Percentiles rank a stretch among this genome's conserved stretches.
Evolutionary conservation across 1,284 basidiomycete genomes (phyloP).

Genomic region (Trichosporon sp.): DNA sequence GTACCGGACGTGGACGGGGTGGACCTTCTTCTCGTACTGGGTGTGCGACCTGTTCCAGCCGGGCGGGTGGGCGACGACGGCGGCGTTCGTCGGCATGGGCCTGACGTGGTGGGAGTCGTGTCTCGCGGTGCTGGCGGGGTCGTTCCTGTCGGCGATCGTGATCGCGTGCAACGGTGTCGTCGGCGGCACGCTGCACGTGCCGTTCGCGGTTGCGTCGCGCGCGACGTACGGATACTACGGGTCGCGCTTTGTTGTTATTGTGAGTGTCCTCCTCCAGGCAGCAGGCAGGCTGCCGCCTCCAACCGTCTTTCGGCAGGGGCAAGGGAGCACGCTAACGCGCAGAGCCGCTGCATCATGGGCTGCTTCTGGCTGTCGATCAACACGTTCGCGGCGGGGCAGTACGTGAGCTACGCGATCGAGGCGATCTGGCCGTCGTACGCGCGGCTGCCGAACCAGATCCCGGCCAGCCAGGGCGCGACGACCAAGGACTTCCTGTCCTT

Average conservation of each 20-base stretch:
- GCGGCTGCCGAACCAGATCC: slow-evolving; percentile 20
- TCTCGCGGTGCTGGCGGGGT: slow-evolving; percentile 18
- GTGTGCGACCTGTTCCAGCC: slow-evolving; percentile 41
- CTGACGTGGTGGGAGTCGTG: slow-evolving; percentile 38
- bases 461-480: slow-evolving; percentile 23
- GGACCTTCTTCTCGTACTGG: slow-evolving; percentile 43
- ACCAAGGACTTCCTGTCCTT: slow-evolving; percentile 58
- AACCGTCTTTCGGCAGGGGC: not conserved
- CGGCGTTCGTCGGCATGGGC: slow-evolving; percentile 34
- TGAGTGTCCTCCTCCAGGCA: slow-evolving; percentile 45
- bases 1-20: slow-evolving; percentile 35
- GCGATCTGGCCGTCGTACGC: slow-evolving; percentile 29
- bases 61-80: slow-evolving; percentile 30
- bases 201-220: slow-evolving; percentile 65
- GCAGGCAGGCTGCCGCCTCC: not conserved
- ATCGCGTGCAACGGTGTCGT: slow-evolving; percentile 58
- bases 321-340: not conserved
- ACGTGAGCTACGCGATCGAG: slow-evolving; percentile 23
- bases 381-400: slow-evolving; percentile 50
- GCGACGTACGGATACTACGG: slow-evolving; percentile 68
- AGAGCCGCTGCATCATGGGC: slow-evolving; percentile 53
- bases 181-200: slow-evolving; percentile 61
- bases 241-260: slow-evolving; percentile 56
- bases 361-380: slow-evolving; percentile 69
- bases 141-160: slow-evolving; percentile 8